These are phyloP conservation scores for Arachis hypogaea DNA, from an alignment of 306 rosid genomes.

Conservation along the genomic window DNA sequence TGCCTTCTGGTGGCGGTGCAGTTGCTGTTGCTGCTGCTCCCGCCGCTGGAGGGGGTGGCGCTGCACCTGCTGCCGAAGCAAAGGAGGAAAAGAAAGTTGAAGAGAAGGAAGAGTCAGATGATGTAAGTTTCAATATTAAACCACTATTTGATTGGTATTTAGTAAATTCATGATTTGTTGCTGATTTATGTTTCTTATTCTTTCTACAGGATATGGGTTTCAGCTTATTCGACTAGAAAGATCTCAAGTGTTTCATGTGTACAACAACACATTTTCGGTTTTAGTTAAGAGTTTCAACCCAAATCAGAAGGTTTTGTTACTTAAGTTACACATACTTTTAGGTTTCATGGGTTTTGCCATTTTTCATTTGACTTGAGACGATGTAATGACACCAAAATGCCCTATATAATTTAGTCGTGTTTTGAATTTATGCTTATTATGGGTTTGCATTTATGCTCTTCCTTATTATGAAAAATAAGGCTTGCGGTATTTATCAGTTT, in stretches of 20 bases:
- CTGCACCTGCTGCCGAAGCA: slow-evolving; percentile 62
- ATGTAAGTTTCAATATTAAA: slow-evolving; percentile 48
- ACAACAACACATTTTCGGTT: slow-evolving; percentile 30
- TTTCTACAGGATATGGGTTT: slow-evolving; percentile 77
- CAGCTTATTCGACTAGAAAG: slow-evolving; percentile 63
- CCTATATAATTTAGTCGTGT: slow-evolving; percentile 19
- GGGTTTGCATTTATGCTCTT: neutral
- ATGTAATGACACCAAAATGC: slow-evolving; percentile 33
- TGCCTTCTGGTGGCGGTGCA: slow-evolving; percentile 66
- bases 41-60: slow-evolving; percentile 47
- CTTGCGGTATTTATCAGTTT: neutral
- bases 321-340: slow-evolving; percentile 43
- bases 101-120: slow-evolving; percentile 80
- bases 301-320: slow-evolving; percentile 41
- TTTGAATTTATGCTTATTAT: slow-evolving; percentile 27
- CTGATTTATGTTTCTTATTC: slow-evolving; percentile 1
- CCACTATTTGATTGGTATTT: neutral
- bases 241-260: neutral
- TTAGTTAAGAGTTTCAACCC: slow-evolving; percentile 35
- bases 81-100: slow-evolving; percentile 82
- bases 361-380: slow-evolving; percentile 34
- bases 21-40: slow-evolving; percentile 57
- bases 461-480: neutral
- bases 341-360: slow-evolving; percentile 36
- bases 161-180: neutral